A percentile compares a stretch with the other conserved stretches of the same genome.
These are phyloP conservation scores for Zostera marina DNA, from an alignment of 116 monocot genomes.

Conservation along the genomic window DNA sequence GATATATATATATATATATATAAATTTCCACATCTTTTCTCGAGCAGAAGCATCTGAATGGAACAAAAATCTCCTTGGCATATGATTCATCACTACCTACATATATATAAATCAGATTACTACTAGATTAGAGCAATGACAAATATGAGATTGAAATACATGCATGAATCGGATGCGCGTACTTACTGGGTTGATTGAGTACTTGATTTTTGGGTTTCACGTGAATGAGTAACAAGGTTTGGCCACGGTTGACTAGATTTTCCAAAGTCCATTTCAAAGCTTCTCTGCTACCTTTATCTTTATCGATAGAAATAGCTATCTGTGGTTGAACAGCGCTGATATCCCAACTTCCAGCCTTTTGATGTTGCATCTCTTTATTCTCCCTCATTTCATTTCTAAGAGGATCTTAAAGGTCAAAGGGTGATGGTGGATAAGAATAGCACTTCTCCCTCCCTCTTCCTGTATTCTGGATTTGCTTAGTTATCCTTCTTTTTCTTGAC, in stretches of 20 bases:
- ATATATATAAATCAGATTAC: too few species aligned
- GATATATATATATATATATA: not conserved
- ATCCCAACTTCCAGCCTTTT: not conserved
- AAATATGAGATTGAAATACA: too few species aligned
- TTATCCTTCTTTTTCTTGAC: too few species aligned
- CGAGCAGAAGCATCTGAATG: conserved; percentile 59
- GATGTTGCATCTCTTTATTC: conserved; percentile 5
- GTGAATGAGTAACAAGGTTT: conserved; percentile 34
- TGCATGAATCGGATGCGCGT: too few species aligned
- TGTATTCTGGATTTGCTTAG: too few species aligned
- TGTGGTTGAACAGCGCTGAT: conserved; percentile 4
- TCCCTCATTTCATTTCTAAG: not conserved
- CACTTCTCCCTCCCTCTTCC: too few species aligned
- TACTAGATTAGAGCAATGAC: too few species aligned
- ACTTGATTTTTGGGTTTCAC: conserved; percentile 16
- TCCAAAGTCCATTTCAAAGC: conserved; percentile 41
- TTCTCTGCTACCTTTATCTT: conserved; percentile 35
- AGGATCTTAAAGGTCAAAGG: not conserved
- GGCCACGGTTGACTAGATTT: conserved; percentile 24
- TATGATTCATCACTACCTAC: not conserved
- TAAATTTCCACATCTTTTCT: conserved; percentile 33
- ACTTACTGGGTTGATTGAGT: not conserved
- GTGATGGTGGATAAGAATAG: not conserved
- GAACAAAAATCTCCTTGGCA: conserved; percentile 50
- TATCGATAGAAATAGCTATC: conserved; percentile 24